phyloP scores from a whole-genome alignment of 176 grass and related monocot genomes.

The Triticum timopheevii region DNA sequence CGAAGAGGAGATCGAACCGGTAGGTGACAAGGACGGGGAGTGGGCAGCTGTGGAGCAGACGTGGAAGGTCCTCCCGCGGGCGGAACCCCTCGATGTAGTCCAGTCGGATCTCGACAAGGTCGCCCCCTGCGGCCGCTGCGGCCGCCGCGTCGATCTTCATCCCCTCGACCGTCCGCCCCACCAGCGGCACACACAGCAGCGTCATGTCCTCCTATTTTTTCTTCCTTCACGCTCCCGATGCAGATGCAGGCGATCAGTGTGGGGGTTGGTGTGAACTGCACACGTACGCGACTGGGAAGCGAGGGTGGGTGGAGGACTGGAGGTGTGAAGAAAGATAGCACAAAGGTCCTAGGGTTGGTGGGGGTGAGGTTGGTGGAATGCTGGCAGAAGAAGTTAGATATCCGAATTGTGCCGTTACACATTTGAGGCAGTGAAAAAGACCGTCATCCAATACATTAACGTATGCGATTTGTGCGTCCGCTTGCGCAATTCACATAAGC shows the following conservation, averaged over 20 bases:
- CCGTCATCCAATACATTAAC: no score
- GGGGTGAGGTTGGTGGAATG: no score
- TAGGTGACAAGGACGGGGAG: conserved; percentile 84
- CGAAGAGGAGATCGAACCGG: conserved; percentile 36
- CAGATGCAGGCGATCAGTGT: conserved; percentile 4
- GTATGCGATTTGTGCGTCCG: no score
- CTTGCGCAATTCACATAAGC: no score
- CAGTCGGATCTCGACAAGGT: conserved; percentile 90
- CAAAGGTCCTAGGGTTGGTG: no score
- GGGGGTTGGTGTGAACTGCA: not conserved
- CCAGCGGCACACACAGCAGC: conserved; percentile 85
- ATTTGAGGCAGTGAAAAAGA: no score
- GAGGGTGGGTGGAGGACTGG: not conserved
- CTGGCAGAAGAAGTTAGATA: no score
- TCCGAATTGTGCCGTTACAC: no score
- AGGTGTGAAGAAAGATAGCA: not conserved
- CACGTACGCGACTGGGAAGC: not conserved
- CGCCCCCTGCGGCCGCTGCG: conserved; percentile 56
- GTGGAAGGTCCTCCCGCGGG: conserved; percentile 55
- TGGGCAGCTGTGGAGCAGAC: conserved; percentile 55
- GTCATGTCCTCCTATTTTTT: conserved; percentile 47
- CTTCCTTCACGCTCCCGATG: conserved; percentile 8
- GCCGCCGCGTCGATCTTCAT: conserved; percentile 65
- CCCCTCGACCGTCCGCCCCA: conserved; percentile 76
- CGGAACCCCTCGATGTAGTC: conserved; percentile 71